Conservation (phyloP, 2,329 filamentous ascomycete species). For the Pseudocercospora pini-densiflorae region DNA sequence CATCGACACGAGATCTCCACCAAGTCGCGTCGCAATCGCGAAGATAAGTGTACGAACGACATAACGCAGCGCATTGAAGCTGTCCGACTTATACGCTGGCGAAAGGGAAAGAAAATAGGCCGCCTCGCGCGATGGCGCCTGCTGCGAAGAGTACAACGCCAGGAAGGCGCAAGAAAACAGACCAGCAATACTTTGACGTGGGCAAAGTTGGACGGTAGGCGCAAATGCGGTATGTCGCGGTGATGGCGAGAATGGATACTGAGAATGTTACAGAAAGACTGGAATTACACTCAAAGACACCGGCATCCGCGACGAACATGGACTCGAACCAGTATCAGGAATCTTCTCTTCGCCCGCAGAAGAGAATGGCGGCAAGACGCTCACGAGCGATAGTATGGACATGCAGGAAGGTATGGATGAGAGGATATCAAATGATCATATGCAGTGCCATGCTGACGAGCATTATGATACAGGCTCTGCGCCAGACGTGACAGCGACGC, state of each 20-base stretch:
- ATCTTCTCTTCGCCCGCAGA: slow-evolving; percentile 85
- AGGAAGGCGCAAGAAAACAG: slow-evolving; percentile 35
- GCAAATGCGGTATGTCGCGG: background rate
- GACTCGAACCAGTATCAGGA: slow-evolving; percentile 83
- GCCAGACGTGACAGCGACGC: slow-evolving; percentile 52
- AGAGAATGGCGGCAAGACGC: slow-evolving; percentile 27
- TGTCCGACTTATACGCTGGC: slow-evolving; percentile 29
- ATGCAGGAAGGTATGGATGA: slow-evolving; percentile 62
- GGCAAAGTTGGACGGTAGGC: slow-evolving; percentile 41
- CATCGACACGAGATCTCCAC: slow-evolving; percentile 13
- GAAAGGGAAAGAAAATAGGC: slow-evolving; percentile 35
- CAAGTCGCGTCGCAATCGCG: slow-evolving; percentile 9
- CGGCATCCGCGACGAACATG: slow-evolving; percentile 84
- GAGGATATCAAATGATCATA: slow-evolving; percentile 6
- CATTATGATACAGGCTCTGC: slow-evolving; percentile 49
- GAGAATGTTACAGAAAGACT: slow-evolving; percentile 70
- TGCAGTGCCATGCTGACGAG: slow-evolving; percentile 18
- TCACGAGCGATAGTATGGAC: slow-evolving; percentile 53
- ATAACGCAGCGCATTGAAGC: slow-evolving; percentile 13
- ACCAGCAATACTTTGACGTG: slow-evolving; percentile 43
- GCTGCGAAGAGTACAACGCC: slow-evolving; percentile 32
- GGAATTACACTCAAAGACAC: slow-evolving; percentile 79
- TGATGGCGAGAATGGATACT: slow-evolving; percentile 11
- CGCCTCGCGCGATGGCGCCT: slow-evolving; percentile 36
- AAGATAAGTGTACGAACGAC: background rate